phyloP scores from a whole-genome alignment of 2,329 filamentous ascomycete genomes.

The Delphinella strobiligena region DNA sequence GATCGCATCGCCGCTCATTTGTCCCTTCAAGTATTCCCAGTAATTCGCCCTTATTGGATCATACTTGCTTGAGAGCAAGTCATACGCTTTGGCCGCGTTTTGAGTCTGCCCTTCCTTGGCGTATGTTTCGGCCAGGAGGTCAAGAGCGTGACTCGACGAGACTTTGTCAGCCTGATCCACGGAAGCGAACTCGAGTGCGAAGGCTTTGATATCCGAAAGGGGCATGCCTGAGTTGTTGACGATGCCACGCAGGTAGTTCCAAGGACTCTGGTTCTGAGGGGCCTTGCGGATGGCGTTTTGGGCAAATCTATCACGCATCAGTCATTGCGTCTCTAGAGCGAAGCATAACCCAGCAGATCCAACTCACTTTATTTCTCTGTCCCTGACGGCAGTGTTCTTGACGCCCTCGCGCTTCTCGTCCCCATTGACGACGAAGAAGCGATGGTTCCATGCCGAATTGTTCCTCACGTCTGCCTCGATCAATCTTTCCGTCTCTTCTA shows the following conservation, averaged over 20 bases:
- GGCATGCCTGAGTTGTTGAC: slow-evolving; percentile 51
- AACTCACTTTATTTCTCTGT: slow-evolving; percentile 60
- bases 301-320: slow-evolving; percentile 31
- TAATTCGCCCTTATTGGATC: slow-evolving; percentile 86
- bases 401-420: slow-evolving; percentile 28
- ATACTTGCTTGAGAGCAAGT: slow-evolving; percentile 69
- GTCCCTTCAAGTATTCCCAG: slow-evolving; percentile 65
- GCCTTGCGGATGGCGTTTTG: slow-evolving; percentile 62
- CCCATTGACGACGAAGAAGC: slow-evolving; percentile 84
- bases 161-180: slow-evolving; percentile 34
- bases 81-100: slow-evolving; percentile 57
- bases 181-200: slow-evolving; percentile 43
- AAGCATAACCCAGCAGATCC: neutral
- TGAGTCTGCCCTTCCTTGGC: slow-evolving; percentile 40
- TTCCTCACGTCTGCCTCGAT: slow-evolving; percentile 77
- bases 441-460: slow-evolving; percentile 95
- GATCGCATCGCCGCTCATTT: slow-evolving; percentile 21
- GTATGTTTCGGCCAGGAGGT: slow-evolving; percentile 60
- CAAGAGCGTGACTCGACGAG: slow-evolving; percentile 52
- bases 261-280: slow-evolving; percentile 87
- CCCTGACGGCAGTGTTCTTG: slow-evolving; percentile 47
- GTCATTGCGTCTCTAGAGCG: neutral
- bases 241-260: slow-evolving; percentile 80
- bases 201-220: slow-evolving; percentile 37
- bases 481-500: slow-evolving; percentile 58